phyloP scores from a whole-genome alignment of 2,329 filamentous ascomycete species.

The Pseudocercospora fijiensis region DNA sequence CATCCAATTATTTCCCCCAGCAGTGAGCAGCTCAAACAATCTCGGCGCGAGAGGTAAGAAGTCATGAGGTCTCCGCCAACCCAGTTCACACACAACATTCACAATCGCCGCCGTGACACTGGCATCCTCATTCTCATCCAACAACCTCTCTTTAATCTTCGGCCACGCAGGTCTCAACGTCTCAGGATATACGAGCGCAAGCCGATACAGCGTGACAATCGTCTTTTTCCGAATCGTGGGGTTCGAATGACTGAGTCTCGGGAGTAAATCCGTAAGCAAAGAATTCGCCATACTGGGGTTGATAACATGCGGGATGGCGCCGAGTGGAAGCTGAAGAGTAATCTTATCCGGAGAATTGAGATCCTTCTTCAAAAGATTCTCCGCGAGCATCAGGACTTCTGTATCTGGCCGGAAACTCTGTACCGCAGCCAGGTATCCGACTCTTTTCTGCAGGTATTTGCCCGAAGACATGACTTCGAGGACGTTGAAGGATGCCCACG shows the following conservation, averaged over 20 bases:
- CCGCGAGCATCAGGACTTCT: conserved; percentile 95
- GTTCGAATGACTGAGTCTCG: conserved; percentile 81
- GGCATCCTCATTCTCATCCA: conserved; percentile 85
- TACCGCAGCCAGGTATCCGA: conserved; percentile 90
- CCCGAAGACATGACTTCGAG: conserved; percentile 97
- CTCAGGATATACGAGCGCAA: conserved; percentile 95
- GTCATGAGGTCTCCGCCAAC: conserved; percentile 89
- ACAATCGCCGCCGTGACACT: conserved; percentile 95
- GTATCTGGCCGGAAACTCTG: conserved; percentile 96
- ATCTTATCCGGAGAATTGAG: conserved; percentile 69
- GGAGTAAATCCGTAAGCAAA: conserved; percentile 79
- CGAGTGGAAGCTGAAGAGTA: conserved; percentile 80
- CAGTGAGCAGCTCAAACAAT: conserved; percentile 86
- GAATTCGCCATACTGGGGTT: conserved; percentile 90
- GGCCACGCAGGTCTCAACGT: conserved; percentile 91
- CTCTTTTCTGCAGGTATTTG: conserved; percentile 92
- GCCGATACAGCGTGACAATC: conserved; percentile 86
- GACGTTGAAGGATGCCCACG: conserved; percentile 97
- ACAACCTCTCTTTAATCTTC: conserved; percentile 90
- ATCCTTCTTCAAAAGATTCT: conserved; percentile 95
- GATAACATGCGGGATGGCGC: conserved; percentile 90
- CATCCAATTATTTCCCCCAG: conserved; percentile 98
- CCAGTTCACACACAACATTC: conserved; percentile 94
- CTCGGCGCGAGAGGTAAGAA: conserved; percentile 89
- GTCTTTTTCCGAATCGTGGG: conserved; percentile 91